Conservation (phyloP, 2,329 filamentous ascomycete genomes). For the Colletotrichum brevisporum region DNA sequence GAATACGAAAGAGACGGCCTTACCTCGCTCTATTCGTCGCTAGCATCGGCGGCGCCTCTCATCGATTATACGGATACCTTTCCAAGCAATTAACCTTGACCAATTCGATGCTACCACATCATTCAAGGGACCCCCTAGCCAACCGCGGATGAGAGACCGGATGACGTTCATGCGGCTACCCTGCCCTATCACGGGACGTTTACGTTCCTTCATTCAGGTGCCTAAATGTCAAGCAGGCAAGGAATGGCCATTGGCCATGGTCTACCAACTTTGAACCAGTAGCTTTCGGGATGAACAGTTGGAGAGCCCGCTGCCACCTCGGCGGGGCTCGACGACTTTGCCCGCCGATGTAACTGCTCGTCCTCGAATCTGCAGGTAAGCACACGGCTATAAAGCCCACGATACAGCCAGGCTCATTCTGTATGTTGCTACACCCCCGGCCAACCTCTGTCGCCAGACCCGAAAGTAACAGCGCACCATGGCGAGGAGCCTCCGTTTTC, state of each 20-base stretch:
- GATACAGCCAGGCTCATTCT: slow-evolving; percentile 1
- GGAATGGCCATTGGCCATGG: too few species aligned
- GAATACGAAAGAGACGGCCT: slow-evolving; percentile 9
- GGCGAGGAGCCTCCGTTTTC: slow-evolving; percentile 27
- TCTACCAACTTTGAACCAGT: background rate
- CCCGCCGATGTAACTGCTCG: slow-evolving; percentile 19
- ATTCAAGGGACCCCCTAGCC: slow-evolving; percentile 18
- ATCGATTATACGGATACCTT: slow-evolving; percentile 18
- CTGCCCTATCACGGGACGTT: slow-evolving; percentile 14
- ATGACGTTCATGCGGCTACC: slow-evolving; percentile 29
- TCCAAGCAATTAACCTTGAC: slow-evolving; percentile 20
- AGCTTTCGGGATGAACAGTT: slow-evolving; percentile 29
- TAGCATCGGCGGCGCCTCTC: slow-evolving; percentile 14
- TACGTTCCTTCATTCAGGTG: background rate
- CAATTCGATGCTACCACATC: slow-evolving; percentile 19
- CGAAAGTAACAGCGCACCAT: slow-evolving; percentile 20
- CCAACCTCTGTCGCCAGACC: slow-evolving; percentile 7
- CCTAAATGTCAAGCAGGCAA: too few species aligned
- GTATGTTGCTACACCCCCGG: background rate
- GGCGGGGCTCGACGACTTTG: slow-evolving; percentile 7
- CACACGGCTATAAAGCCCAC: slow-evolving; percentile 23
- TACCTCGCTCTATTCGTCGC: slow-evolving; percentile 38
- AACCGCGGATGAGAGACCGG: slow-evolving; percentile 25
- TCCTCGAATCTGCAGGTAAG: slow-evolving; percentile 11
- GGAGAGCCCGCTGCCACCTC: slow-evolving; percentile 12